phyloP scores from a whole-genome alignment of 257 asterid species.

The Salvia miltiorrhiza region DNA sequence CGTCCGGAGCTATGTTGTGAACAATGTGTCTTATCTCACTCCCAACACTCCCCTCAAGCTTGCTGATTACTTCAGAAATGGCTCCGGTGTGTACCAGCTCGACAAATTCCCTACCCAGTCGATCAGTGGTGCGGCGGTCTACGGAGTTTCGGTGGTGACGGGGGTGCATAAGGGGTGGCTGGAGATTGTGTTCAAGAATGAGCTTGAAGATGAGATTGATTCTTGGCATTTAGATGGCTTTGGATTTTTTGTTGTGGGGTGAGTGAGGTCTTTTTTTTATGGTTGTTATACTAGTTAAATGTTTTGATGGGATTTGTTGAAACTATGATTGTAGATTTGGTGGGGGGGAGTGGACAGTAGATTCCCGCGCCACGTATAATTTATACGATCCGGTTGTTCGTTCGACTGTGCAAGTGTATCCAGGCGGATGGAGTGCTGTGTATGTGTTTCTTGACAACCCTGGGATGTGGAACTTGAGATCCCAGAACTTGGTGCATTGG shows the following conservation, averaged over 20 bases:
- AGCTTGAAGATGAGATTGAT: conserved; percentile 36
- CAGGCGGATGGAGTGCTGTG: conserved; percentile 31
- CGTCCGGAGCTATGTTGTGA: conserved; percentile 34
- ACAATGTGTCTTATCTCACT: conserved; percentile 40
- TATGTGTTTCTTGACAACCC: conserved; percentile 37
- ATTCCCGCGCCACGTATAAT: conserved; percentile 32
- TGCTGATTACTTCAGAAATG: conserved; percentile 45
- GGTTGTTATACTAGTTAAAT: not conserved
- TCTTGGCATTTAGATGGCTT: conserved; percentile 66
- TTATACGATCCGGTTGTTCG: conserved; percentile 45
- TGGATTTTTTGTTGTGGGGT: conserved; percentile 55
- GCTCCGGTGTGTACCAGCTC: conserved; percentile 42
- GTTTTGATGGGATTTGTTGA: not conserved
- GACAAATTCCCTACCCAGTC: conserved; percentile 31
- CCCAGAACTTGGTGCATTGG: conserved; percentile 38
- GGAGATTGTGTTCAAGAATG: conserved; percentile 48
- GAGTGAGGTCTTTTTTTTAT: not conserved
- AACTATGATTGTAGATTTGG: conserved; percentile 31
- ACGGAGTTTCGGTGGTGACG: conserved; percentile 42
- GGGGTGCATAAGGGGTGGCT: conserved; percentile 49
- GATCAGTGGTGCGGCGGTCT: conserved; percentile 16
- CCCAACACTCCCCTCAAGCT: conserved; percentile 51
- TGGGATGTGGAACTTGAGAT: conserved; percentile 43
- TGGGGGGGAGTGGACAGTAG: conserved; percentile 43
- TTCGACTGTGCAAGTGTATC: conserved; percentile 40